Conservation (phyloP, 768 basidiomycete genomes). For the Naganishia friedmannii region DNA sequence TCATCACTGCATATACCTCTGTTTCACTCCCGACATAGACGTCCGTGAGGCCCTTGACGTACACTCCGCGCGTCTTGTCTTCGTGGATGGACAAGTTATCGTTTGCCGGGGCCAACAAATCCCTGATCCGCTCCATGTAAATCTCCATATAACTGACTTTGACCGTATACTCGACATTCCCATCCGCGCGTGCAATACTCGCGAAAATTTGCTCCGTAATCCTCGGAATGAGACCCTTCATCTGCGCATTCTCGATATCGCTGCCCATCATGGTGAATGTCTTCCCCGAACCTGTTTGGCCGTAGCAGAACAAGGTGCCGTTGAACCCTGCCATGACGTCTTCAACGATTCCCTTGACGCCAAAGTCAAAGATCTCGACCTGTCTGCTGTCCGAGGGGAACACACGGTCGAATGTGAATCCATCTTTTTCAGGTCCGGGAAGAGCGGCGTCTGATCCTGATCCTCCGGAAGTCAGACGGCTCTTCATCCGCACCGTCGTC, state of each 20-base stretch:
- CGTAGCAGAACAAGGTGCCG: constrained; percentile 73
- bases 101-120: constrained; percentile 92
- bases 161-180: constrained; percentile 94
- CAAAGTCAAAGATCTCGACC: constrained; percentile 94
- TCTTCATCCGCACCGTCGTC: constrained; percentile 76
- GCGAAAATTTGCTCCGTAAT: constrained; percentile 99
- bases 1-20: constrained; percentile 99
- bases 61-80: constrained; percentile 94
- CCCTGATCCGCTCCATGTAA: constrained; percentile 91
- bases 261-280: constrained; percentile 82
- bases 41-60: constrained; percentile 94
- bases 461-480: neutral
- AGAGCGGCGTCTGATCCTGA: neutral
- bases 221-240: constrained; percentile 94
- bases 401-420: constrained; percentile 95
- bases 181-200: constrained; percentile 90
- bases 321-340: constrained; percentile 99
- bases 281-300: constrained; percentile 52
- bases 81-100: constrained; percentile 98
- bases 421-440: constrained; percentile 77
- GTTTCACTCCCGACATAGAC: constrained; percentile 94
- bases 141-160: constrained; percentile 99
- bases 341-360: constrained; percentile 94
- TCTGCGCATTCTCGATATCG: constrained; percentile 88
- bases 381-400: constrained; percentile 90